A percentile compares a stretch with the other conserved stretches of the same genome.
These are phyloP conservation scores for Amanita thiersii DNA, from an alignment of 768 basidiomycete species.

Conservation along the genomic window DNA sequence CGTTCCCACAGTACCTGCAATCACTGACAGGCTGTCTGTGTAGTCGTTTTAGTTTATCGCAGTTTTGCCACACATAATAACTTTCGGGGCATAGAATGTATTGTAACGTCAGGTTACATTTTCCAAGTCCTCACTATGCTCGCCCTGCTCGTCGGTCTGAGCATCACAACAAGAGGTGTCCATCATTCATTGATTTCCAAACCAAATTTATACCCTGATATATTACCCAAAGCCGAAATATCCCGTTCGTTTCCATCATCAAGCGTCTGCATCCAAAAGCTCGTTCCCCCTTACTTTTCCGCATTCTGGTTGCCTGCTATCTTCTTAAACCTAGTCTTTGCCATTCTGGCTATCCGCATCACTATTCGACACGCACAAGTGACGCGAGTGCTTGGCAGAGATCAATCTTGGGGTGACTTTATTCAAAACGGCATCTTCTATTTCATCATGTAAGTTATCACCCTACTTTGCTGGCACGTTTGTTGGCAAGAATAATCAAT, in stretches of 20 bases:
- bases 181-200: background rate
- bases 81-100: slow-evolving; percentile 8
- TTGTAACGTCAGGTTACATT: slow-evolving; percentile 11
- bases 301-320: slow-evolving; percentile 19
- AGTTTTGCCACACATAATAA: slow-evolving; percentile 17
- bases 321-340: slow-evolving; percentile 15
- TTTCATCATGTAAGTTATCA: slow-evolving; percentile 17
- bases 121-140: slow-evolving; percentile 13
- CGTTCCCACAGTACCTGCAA: background rate
- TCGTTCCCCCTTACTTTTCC: slow-evolving; percentile 13
- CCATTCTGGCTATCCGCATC: slow-evolving; percentile 14
- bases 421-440: slow-evolving; percentile 19
- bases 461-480: background rate
- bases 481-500: background rate
- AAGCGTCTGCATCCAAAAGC: slow-evolving; percentile 12
- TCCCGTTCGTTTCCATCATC: slow-evolving; percentile 8
- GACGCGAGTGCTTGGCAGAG: slow-evolving; percentile 7
- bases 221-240: slow-evolving; percentile 7
- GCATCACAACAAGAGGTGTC: slow-evolving; percentile 11
- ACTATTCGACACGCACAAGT: slow-evolving; percentile 11
- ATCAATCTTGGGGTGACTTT: slow-evolving; percentile 15
- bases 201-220: background rate
- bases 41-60: slow-evolving; percentile 19
- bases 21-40: background rate
- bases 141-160: slow-evolving; percentile 10